Conservation (phyloP, 2,329 filamentous ascomycete genomes). For the Neopestalotiopsis sp. region DNA sequence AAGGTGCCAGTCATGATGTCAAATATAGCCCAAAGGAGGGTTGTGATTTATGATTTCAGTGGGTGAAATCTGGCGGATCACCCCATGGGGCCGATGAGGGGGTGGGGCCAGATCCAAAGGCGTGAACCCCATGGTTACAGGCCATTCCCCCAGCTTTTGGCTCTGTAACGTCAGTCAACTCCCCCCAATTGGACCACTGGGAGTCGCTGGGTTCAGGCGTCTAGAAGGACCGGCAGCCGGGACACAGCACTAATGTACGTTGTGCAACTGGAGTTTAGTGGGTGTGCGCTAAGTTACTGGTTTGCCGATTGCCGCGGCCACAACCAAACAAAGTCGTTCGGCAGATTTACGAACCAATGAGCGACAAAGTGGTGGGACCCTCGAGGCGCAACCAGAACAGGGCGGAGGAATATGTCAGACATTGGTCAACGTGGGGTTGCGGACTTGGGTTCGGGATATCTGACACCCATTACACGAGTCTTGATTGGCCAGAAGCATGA, state of each 20-base stretch:
- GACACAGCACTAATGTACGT: too few species aligned
- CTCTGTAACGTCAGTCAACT: neutral
- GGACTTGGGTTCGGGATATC: constrained; percentile 4
- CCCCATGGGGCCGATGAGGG: constrained; percentile 15
- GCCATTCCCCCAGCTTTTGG: neutral
- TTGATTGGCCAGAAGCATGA: constrained; percentile 4
- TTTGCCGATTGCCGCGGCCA: constrained; percentile 9
- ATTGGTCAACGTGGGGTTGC: constrained; percentile 22
- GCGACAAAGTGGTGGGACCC: constrained; percentile 23
- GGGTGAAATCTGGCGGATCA: neutral
- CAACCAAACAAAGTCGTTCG: constrained; percentile 18
- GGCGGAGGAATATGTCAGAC: constrained; percentile 24
- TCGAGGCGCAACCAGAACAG: constrained; percentile 20
- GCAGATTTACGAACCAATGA: constrained; percentile 32
- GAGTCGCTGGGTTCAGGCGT: neutral
- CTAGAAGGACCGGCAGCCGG: neutral
- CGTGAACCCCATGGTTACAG: neutral
- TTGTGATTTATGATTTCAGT: neutral
- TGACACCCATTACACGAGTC: neutral
- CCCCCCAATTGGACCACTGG: neutral
- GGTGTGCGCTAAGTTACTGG: neutral
- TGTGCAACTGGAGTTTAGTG: neutral
- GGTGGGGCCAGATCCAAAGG: neutral
- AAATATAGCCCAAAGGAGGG: neutral
- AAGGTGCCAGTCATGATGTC: constrained; percentile 1